A percentile compares a stretch with the other conserved stretches of the same genome.
phyloP scores from a whole-genome alignment of 2,329 filamentous ascomycete genomes.

The Aureobasidium leucospermi region DNA sequence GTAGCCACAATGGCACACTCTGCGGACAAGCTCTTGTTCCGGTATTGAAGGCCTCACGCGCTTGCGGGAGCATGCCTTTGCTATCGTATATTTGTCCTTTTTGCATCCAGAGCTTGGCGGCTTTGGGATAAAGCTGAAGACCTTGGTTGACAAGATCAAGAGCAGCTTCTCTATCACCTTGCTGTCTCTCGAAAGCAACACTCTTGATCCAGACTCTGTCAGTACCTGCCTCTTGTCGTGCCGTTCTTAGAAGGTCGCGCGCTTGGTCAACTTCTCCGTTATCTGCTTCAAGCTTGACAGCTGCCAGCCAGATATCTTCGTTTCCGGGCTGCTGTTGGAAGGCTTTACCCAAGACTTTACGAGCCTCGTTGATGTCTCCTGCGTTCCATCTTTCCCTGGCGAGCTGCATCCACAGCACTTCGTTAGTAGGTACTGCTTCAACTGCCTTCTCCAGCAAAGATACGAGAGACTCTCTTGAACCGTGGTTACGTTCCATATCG shows the following conservation, averaged over 20 bases:
- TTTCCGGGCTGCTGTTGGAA: conserved; percentile 96
- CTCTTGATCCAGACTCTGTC: conserved; percentile 97
- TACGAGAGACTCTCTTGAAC: conserved; percentile 73
- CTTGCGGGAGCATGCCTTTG: conserved; percentile 69
- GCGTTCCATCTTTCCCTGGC: conserved; percentile 91
- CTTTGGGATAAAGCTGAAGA: conserved; percentile 75
- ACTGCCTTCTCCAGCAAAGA: conserved; percentile 86
- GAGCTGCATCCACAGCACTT: conserved; percentile 91
- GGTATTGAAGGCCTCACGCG: conserved; percentile 79
- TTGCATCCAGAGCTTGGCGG: conserved; percentile 93
- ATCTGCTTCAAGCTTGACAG: conserved; percentile 92
- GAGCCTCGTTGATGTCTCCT: conserved; percentile 78
- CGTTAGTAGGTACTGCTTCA: conserved; percentile 83
- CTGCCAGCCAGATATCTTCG: conserved; percentile 95
- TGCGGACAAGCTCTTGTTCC: conserved; percentile 81
- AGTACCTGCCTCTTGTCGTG: conserved; percentile 81
- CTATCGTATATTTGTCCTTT: conserved; percentile 96
- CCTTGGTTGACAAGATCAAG: conserved; percentile 83
- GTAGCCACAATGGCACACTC: conserved; percentile 81
- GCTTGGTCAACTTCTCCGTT: conserved; percentile 77
- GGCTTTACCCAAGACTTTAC: conserved; percentile 75
- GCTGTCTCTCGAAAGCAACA: conserved; percentile 83
- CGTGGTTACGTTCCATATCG: conserved; percentile 85
- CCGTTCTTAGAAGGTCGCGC: conserved; percentile 70
- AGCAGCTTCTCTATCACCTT: conserved; percentile 70